Evolutionary conservation across 148 eudicot genomes (phyloP).

Genomic region (Vaccinium corymbosum): DNA sequence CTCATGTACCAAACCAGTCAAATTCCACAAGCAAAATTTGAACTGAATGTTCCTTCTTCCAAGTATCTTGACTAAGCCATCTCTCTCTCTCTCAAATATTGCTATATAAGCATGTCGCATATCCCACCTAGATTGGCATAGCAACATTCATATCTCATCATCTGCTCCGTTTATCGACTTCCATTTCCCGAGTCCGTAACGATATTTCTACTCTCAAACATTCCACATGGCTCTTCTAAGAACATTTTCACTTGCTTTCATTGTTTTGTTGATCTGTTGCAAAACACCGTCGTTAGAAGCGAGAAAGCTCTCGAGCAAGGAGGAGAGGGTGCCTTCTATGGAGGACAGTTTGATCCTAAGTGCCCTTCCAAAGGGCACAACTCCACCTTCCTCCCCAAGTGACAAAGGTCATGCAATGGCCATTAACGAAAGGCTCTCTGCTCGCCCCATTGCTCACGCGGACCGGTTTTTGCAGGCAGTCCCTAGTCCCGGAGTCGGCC

Average conservation of each 20-base stretch:
- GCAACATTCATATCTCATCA: not conserved
- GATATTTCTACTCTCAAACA: not conserved
- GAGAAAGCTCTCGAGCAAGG: not conserved
- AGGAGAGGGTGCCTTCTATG: not conserved
- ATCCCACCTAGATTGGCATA: not conserved
- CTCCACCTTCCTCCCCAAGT: slow-evolving; percentile 2
- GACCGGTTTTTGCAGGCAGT: not conserved
- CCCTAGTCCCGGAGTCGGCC: not conserved
- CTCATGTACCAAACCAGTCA: not conserved
- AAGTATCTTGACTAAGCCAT: not conserved
- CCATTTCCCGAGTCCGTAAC: not conserved
- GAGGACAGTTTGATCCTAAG: not conserved
- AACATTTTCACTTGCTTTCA: not conserved
- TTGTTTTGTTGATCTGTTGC: not conserved
- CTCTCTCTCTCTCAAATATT: not conserved
- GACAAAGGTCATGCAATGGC: not conserved
- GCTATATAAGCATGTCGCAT: not conserved
- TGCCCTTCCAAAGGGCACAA: slow-evolving; percentile 13
- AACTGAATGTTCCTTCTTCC: not conserved
- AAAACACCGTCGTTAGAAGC: not conserved
- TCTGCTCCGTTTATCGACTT: not conserved
- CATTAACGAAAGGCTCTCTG: not conserved
- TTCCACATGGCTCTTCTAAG: not conserved
- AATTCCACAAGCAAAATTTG: not conserved
- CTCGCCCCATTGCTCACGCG: not conserved